Evolutionary conservation across 306 rosid species (phyloP).

Genomic region (Cajanus cajan): DNA sequence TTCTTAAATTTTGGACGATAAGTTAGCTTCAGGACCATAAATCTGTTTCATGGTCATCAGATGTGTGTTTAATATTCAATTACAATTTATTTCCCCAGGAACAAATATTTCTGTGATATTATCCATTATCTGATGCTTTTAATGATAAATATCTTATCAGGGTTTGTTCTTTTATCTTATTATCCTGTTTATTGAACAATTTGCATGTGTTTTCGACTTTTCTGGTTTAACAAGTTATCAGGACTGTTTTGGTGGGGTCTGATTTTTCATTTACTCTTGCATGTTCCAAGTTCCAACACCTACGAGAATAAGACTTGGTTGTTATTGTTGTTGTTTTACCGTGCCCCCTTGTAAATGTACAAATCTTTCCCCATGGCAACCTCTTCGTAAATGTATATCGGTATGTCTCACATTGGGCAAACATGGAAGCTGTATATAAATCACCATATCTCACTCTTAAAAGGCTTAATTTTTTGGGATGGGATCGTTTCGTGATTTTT

Average conservation of each 20-base stretch:
- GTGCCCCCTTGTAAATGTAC: not conserved
- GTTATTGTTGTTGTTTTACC: not conserved
- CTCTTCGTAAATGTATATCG: not conserved
- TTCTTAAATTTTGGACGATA: slow-evolving; percentile 12
- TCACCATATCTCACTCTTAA: not conserved
- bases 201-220: not conserved
- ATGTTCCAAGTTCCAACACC: not conserved
- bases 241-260: not conserved
- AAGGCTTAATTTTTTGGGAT: not conserved
- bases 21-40: not conserved
- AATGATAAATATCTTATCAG: not conserved
- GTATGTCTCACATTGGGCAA: not conserved
- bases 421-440: not conserved
- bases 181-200: not conserved
- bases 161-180: not conserved
- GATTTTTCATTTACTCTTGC: not conserved
- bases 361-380: not conserved
- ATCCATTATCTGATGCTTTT: not conserved
- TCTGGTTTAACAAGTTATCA: not conserved
- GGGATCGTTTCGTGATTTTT: not conserved
- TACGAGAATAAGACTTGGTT: not conserved
- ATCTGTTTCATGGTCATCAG: slow-evolving; percentile 5
- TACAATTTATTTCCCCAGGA: not conserved
- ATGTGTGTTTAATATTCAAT: not conserved
- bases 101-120: not conserved